Evolutionary conservation across 257 asterid genomes (phyloP).

Genomic region (Verbena officinalis): DNA sequence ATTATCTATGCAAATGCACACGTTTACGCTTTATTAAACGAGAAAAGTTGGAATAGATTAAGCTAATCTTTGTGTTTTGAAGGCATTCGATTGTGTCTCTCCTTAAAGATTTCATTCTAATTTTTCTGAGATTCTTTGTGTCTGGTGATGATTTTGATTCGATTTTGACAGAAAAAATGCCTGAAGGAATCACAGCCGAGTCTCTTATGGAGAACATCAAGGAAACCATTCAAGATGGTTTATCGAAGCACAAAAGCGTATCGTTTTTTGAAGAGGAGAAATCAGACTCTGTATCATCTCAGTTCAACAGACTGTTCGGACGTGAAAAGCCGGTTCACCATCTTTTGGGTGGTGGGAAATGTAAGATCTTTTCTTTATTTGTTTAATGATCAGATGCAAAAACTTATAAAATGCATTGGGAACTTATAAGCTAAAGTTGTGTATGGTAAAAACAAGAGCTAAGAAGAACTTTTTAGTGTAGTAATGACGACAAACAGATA

Average conservation of each 20-base stretch:
- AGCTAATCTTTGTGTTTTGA: not conserved
- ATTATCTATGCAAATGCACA: too few species aligned
- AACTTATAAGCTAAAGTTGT: too few species aligned
- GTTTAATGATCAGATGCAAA: too few species aligned
- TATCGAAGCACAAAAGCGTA: constrained; percentile 54
- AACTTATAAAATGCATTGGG: too few species aligned
- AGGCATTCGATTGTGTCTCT: not conserved
- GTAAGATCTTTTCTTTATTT: constrained; percentile 36
- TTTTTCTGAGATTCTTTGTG: not conserved
- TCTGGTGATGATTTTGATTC: not conserved
- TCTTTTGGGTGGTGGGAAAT: constrained; percentile 83
- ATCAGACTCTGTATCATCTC: constrained; percentile 41
- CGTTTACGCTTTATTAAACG: too few species aligned
- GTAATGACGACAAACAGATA: too few species aligned
- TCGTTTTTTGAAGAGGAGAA: constrained; percentile 60
- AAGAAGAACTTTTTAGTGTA: too few species aligned
- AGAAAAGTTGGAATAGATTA: too few species aligned
- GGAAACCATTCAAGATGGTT: constrained; percentile 61
- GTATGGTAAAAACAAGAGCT: too few species aligned
- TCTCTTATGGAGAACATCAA: constrained; percentile 59
- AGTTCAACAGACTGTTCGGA: constrained; percentile 70
- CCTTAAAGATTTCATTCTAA: not conserved
- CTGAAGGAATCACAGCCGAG: constrained; percentile 76
- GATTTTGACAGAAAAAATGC: constrained; percentile 45
- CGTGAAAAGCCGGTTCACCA: constrained; percentile 80